A percentile compares a stretch with the other conserved stretches of the same genome.
Evolutionary conservation across 2,329 filamentous ascomycete species (phyloP).

Genomic region (Aspergillus unguis): DNA sequence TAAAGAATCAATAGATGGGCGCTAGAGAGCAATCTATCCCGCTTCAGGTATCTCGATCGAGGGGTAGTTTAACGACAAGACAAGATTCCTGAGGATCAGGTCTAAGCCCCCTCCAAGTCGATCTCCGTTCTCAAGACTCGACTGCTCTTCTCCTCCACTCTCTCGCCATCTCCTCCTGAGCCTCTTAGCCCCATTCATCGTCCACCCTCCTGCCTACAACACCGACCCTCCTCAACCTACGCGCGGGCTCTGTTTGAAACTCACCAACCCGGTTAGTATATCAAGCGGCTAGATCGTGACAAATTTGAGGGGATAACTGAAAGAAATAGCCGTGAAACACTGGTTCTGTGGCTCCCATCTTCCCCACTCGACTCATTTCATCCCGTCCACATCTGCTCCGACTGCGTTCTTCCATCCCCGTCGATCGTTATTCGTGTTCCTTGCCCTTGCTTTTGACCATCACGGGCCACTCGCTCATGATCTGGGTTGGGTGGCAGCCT

Average conservation of each 20-base stretch:
- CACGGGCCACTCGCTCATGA: slow-evolving; percentile 1
- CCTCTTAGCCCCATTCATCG: not conserved
- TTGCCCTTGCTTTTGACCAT: slow-evolving; percentile 5
- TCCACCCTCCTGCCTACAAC: not conserved
- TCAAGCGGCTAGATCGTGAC: not conserved
- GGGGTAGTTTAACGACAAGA: slow-evolving; percentile 7
- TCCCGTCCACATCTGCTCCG: not conserved
- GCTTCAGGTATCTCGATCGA: slow-evolving; percentile 15
- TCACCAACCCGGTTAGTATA: not conserved
- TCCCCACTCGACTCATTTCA: slow-evolving; percentile 8
- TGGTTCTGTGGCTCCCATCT: slow-evolving; percentile 6
- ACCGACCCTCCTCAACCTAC: not conserved
- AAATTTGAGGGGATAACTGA: not conserved
- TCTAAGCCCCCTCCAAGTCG: slow-evolving; percentile 11
- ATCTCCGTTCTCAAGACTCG: slow-evolving; percentile 2
- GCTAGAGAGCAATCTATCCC: slow-evolving; percentile 12
- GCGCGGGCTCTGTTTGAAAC: not conserved
- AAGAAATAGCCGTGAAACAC: not conserved
- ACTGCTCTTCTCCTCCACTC: slow-evolving; percentile 1
- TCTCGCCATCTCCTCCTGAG: not conserved
- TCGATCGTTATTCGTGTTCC: slow-evolving; percentile 8
- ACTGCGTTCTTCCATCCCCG: slow-evolving; percentile 2
- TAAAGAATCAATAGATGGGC: not conserved
- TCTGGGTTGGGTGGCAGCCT: slow-evolving; percentile 6
- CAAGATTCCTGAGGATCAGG: not conserved